A percentile compares a stretch with the other conserved stretches of the same genome.
These are phyloP conservation scores for Oxyria digyna DNA, from an alignment of 148 eudicot species.

Conservation along the genomic window DNA sequence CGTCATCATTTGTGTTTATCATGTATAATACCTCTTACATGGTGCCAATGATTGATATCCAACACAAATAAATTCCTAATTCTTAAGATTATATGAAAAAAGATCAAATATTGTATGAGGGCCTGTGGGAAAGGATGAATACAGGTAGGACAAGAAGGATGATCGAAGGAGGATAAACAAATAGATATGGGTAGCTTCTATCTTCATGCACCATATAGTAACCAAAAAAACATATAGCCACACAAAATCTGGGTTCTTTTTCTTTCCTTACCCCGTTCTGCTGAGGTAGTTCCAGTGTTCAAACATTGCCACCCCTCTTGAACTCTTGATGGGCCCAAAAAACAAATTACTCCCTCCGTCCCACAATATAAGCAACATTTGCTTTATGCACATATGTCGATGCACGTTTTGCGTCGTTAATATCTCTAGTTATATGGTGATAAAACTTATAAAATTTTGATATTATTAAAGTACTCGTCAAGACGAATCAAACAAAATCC, in stretches of 20 bases:
- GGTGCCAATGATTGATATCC: neutral
- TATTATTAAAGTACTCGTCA: too few species aligned
- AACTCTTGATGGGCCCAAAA: too few species aligned
- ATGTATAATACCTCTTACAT: neutral
- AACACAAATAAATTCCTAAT: neutral
- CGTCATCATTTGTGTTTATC: neutral
- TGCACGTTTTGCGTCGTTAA: too few species aligned
- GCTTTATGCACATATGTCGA: too few species aligned
- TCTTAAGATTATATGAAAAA: neutral
- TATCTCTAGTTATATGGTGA: too few species aligned
- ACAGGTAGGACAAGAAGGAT: neutral
- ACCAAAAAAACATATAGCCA: neutral
- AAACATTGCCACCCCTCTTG: neutral
- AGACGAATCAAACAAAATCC: too few species aligned
- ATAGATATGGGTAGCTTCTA: neutral
- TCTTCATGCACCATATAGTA: neutral
- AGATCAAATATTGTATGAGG: neutral
- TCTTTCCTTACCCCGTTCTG: neutral
- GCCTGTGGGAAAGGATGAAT: neutral
- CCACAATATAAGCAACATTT: too few species aligned
- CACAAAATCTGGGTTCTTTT: neutral
- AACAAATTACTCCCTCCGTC: too few species aligned
- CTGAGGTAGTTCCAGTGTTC: neutral
- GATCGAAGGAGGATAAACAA: neutral
- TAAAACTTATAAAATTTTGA: too few species aligned